Evolutionary conservation across 2,329 filamentous ascomycete species (phyloP).

Genomic region (Ramularia collo-cygni): DNA sequence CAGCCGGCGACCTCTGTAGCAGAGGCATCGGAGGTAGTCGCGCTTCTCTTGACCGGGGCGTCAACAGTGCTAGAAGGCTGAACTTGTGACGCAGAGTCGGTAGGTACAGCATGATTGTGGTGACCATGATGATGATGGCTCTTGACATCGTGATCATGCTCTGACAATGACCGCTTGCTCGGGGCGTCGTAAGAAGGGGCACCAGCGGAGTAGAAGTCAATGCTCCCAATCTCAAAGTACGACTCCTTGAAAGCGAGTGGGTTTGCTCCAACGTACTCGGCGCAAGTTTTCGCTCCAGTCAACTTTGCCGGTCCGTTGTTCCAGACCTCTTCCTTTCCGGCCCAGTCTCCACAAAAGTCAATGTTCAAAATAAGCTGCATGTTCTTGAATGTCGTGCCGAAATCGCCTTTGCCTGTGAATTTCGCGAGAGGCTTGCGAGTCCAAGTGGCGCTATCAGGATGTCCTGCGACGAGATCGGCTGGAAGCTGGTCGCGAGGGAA

Average conservation of each 20-base stretch:
- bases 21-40: no score
- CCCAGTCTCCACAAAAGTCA: conserved; percentile 85
- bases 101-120: no score
- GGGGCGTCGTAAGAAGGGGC: no score
- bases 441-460: conserved; percentile 63
- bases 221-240: conserved; percentile 69
- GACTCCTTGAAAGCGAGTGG: conserved; percentile 63
- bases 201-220: conserved; percentile 59
- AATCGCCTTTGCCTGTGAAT: conserved; percentile 57
- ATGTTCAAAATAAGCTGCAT: conserved; percentile 76
- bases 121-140: no score
- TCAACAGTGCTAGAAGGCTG: no score
- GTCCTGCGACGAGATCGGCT: conserved; percentile 51
- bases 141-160: no score
- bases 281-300: conserved; percentile 54
- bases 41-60: no score
- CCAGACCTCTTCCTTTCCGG: conserved; percentile 58
- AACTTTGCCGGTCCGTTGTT: conserved; percentile 52
- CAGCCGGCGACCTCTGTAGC: no score
- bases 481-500: conserved; percentile 66
- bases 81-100: no score
- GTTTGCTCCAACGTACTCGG: conserved; percentile 64
- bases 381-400: conserved; percentile 60
- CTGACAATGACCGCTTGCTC: no score
- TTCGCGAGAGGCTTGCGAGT: conserved; percentile 55